Conservation (phyloP, 2,329 filamentous ascomycete genomes). For the Trichophaea hybrida region DNA sequence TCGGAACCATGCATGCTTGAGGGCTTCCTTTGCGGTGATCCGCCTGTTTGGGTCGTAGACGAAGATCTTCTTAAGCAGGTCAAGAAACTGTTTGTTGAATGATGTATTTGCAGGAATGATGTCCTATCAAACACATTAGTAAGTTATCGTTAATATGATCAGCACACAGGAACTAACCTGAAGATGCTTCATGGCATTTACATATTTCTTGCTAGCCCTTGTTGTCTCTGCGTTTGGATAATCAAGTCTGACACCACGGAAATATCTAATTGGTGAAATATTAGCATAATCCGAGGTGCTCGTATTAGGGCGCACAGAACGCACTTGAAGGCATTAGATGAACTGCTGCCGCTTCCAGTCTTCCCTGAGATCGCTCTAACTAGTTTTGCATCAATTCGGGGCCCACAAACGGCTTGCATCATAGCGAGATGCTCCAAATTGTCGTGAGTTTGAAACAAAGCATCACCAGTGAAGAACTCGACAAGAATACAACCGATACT, state of each 20-base stretch:
- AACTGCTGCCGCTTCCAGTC: slow-evolving; percentile 37
- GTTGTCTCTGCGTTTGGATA: slow-evolving; percentile 51
- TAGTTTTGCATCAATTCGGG: slow-evolving; percentile 44
- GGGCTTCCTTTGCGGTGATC: slow-evolving; percentile 51
- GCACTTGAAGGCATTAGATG: slow-evolving; percentile 49
- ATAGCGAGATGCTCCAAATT: slow-evolving; percentile 61
- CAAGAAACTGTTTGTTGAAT: slow-evolving; percentile 49
- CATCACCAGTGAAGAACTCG: slow-evolving; percentile 57
- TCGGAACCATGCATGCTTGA: slow-evolving; percentile 55
- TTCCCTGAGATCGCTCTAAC: slow-evolving; percentile 45
- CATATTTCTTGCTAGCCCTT: slow-evolving; percentile 49
- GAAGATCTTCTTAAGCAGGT: slow-evolving; percentile 52
- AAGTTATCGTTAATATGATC: not conserved
- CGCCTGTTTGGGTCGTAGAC: slow-evolving; percentile 51
- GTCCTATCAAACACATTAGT: slow-evolving; percentile 35
- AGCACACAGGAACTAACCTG: slow-evolving; percentile 36
- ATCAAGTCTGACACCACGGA: slow-evolving; percentile 50
- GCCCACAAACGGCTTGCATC: slow-evolving; percentile 55
- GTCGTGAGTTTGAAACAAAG: slow-evolving; percentile 57
- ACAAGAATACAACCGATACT: slow-evolving; percentile 60
- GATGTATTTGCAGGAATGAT: slow-evolving; percentile 46
- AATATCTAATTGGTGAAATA: slow-evolving; percentile 38
- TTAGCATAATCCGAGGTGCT: not conserved
- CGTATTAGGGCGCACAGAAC: slow-evolving; percentile 21
- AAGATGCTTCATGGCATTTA: slow-evolving; percentile 57